Evolutionary conservation across 257 asterid genomes (phyloP).

Genomic region (Plantago elongata): DNA sequence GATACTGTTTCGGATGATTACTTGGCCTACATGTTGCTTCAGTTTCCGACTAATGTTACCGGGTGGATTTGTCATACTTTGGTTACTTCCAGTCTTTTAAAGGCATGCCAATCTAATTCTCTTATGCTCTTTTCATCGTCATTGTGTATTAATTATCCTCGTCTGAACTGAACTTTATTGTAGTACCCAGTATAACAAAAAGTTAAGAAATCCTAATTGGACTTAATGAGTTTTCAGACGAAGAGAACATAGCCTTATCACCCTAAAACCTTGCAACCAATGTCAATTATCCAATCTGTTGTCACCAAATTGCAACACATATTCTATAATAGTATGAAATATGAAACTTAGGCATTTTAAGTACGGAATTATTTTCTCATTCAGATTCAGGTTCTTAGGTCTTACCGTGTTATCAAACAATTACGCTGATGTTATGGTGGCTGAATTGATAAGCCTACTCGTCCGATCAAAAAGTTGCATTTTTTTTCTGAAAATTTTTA

Average conservation of each 20-base stretch:
- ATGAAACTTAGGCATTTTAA: background rate
- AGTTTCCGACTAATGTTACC: constrained; percentile 93
- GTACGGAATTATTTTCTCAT: constrained; percentile 3
- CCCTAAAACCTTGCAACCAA: no score
- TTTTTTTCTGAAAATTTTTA: constrained; percentile 5
- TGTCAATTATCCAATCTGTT: no score
- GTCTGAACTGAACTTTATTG: no score
- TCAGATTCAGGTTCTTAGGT: constrained; percentile 1
- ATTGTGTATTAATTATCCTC: no score
- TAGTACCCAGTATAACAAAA: no score
- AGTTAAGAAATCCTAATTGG: no score
- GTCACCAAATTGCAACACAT: background rate
- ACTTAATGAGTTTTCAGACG: no score
- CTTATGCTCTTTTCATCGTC: background rate
- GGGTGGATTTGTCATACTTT: constrained; percentile 95
- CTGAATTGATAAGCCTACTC: background rate
- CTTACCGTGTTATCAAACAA: constrained; percentile 10
- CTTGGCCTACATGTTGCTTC: constrained; percentile 86
- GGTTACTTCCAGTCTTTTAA: constrained; percentile 94
- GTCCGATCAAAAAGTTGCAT: background rate
- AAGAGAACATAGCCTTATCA: no score
- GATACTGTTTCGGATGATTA: constrained; percentile 93
- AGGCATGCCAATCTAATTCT: constrained; percentile 63
- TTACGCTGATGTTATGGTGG: background rate
- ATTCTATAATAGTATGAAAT: background rate